Percentiles rank a stretch among this genome's conserved stretches.
Conservation (phyloP, 768 basidiomycete genomes). For the Lactifluus piperatus region DNA sequence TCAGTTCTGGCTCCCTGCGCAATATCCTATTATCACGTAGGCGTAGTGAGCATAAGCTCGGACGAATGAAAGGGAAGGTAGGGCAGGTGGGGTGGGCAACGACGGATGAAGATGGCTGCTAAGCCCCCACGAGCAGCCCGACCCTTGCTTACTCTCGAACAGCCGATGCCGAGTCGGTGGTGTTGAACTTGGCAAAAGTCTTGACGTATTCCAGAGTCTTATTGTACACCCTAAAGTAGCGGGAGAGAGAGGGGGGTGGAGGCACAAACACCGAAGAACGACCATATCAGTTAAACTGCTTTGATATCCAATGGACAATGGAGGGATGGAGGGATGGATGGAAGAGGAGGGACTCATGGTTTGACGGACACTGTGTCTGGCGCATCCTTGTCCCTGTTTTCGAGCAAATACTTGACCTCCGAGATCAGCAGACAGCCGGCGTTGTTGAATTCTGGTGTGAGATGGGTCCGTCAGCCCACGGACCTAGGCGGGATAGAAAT, state of each 20-base stretch:
- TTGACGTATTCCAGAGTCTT: slow-evolving; percentile 90
- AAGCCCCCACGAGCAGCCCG: too few species aligned
- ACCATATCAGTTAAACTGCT: background rate
- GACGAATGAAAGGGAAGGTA: background rate
- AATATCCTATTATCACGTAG: slow-evolving; percentile 47
- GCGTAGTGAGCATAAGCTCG: background rate
- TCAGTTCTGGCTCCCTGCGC: slow-evolving; percentile 67
- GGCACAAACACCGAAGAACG: too few species aligned
- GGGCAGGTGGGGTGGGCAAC: too few species aligned
- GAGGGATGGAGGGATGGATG: too few species aligned
- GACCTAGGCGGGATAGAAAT: background rate
- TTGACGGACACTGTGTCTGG: slow-evolving; percentile 72
- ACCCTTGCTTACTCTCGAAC: slow-evolving; percentile 42
- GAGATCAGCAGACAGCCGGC: slow-evolving; percentile 86
- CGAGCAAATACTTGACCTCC: slow-evolving; percentile 84
- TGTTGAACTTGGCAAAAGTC: slow-evolving; percentile 85
- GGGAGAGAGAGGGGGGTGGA: background rate
- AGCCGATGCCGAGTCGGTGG: slow-evolving; percentile 72
- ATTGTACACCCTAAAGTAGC: slow-evolving; percentile 65
- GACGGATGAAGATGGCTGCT: too few species aligned
- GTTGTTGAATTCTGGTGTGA: slow-evolving; percentile 71
- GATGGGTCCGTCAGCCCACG: background rate
- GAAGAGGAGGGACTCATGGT: too few species aligned
- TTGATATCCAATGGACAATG: too few species aligned
- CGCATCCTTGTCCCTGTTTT: slow-evolving; percentile 80